Base-by-base conservation (phyloP, 2,329 filamentous ascomycete species). In the Colletotrichum melonis region DNA sequence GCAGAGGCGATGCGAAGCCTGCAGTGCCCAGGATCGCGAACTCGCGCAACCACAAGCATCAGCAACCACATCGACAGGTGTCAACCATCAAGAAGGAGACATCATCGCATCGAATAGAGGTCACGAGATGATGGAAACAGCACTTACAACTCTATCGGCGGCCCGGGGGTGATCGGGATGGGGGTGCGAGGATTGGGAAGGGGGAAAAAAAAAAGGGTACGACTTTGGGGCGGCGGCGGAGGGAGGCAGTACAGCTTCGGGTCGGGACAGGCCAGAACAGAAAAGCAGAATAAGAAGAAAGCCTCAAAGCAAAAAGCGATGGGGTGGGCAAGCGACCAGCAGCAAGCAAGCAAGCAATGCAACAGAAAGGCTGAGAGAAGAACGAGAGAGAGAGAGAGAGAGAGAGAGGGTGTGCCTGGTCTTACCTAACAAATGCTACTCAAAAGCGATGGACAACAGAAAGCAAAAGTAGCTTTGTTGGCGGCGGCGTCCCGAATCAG, bases 41-140 rank as follows among this genome's bases (percentile, higher is more conserved):
- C 57, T 74, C 38, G 72, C 68, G 63, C 72, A 57, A 58, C 52
- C 26, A 72, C 67, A 74, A 73, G 71, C 76, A 71, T 66, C 77
- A 76, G 72, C 74, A 76, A 75, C 77, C 72, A 74, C 75, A 76
- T 77, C 76, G 77, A 56, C 70, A 65, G 59, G 74, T 67, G 76
- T 69, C 55, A 62, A 30, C 67, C 75, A 78, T 79, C 78, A 75
- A 78, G 16, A 68, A 49, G 26, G 42, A 38, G 54, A 75, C 74
- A 60, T 62, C 72, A 75, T 63, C 72, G 74, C 73, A 75, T 77
- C 73, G 71, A 73, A 75, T 72, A 75, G 58, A 72, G 75, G 78
- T 78, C 79, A 80, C 79, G 74, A 78, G 78, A 78, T 73, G 67
- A 76, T 73, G 38, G 73, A 63, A 66, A 74, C 75, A 71, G 56